Evolutionary conservation across 2,329 filamentous ascomycete species (phyloP).

Genomic region (Epichloe coenophiala): DNA sequence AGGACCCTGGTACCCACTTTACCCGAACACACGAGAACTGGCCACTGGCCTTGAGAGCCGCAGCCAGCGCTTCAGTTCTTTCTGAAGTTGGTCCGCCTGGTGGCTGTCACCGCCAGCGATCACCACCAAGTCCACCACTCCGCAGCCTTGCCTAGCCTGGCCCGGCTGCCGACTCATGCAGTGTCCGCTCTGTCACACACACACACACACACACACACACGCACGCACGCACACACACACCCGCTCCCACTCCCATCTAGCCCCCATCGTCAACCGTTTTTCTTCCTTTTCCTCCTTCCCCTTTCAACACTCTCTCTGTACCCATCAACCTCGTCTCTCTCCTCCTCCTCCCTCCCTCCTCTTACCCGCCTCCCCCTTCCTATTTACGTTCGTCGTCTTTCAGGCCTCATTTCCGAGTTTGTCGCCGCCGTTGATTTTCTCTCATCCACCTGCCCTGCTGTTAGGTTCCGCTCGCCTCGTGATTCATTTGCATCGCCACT

Average conservation of each 20-base stretch:
- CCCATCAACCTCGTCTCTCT: slow-evolving; percentile 1
- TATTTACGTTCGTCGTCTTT: slow-evolving; percentile 3
- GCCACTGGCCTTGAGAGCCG: background rate
- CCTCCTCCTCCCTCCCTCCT: slow-evolving; percentile 1
- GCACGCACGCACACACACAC: background rate
- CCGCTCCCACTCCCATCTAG: slow-evolving; percentile 6
- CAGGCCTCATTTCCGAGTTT: slow-evolving; percentile 14
- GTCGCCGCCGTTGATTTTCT: slow-evolving; percentile 6
- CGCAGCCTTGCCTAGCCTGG: background rate
- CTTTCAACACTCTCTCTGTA: slow-evolving; percentile 5
- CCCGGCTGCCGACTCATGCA: background rate
- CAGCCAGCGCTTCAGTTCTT: background rate
- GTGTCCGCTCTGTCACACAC: background rate
- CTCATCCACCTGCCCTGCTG: background rate
- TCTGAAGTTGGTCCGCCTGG: background rate
- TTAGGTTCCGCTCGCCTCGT: background rate
- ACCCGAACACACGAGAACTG: too few species aligned
- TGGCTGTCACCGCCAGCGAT: background rate
- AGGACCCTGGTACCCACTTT: too few species aligned
- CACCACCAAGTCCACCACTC: background rate
- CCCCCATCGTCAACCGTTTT: slow-evolving; percentile 7
- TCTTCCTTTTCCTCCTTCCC: slow-evolving; percentile 16
- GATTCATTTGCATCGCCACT: slow-evolving; percentile 1
- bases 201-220: background rate
- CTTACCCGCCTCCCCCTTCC: slow-evolving; percentile 11